phyloP scores from a whole-genome alignment of 179 eudicot species.

The Silene coronaria region DNA sequence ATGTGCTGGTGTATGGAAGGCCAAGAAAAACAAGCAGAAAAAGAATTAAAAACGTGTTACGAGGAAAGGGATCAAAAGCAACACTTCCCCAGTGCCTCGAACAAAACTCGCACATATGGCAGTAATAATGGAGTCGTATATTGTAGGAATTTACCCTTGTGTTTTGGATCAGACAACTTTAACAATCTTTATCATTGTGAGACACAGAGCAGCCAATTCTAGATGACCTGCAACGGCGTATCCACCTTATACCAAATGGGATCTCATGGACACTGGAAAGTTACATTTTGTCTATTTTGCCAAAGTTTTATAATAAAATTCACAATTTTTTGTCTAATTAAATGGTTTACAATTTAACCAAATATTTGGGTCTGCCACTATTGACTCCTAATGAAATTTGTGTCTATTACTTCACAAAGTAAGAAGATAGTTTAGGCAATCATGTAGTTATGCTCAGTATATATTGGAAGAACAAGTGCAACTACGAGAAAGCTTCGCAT shows the following conservation, averaged over 20 bases:
- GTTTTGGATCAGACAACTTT: not conserved
- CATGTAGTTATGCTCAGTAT: not conserved
- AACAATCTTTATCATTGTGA: not conserved
- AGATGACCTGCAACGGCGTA: not conserved
- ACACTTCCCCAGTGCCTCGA: not conserved
- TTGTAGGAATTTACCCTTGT: no score
- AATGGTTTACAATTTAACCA: not conserved
- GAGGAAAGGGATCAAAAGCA: not conserved
- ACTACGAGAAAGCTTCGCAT: constrained; percentile 6
- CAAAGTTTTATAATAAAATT: not conserved
- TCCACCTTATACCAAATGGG: not conserved
- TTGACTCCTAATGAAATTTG: not conserved
- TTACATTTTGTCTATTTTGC: not conserved
- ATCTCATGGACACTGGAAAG: not conserved
- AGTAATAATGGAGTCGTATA: no score
- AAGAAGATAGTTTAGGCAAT: not conserved
- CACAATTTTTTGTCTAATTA: not conserved
- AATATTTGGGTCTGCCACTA: not conserved
- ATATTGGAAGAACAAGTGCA: not conserved
- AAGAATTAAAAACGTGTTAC: not conserved
- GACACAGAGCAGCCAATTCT: not conserved
- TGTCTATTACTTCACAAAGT: not conserved
- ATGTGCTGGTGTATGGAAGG: constrained; percentile 51
- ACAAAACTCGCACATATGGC: no score
- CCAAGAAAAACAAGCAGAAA: not conserved